Evolutionary conservation across 176 grass and related monocot species (phyloP), one percentile per base, ranked within the genome.

Genomic region (Musa itinerans): DNA sequence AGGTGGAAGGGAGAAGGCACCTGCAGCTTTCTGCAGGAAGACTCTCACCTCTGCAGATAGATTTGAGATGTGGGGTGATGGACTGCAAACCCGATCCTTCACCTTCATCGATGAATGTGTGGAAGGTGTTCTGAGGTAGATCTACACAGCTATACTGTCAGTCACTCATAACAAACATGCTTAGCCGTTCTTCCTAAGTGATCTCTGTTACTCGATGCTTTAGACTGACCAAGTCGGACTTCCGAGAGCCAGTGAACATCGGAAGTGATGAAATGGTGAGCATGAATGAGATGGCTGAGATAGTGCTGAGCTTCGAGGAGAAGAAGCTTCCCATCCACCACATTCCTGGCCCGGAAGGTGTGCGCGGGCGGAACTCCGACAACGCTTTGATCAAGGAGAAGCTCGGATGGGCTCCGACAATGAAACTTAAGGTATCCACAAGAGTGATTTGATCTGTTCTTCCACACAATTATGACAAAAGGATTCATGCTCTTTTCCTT

Each of bases 1-100:
- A 72, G 70, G 70, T 54, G 70, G 70, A 54, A 72, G 70, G 70
- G 70, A 72, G 70, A 72, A 72, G 52, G 70, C 70, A 51, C 70
- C 70, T 53, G 70, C 70, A 23, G 70, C 70, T 14, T 72, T 72
- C 70, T 72, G 70, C 52, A 54, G 70, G 53, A 72, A 72, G 70
- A 50, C 70, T 23, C 50, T 53, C 20, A 72, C 70, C 22, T 72
- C 50, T 7, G 15, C 50, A 25, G 70, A 72, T 24, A 72, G 52
- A 15, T 72, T 72, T 54, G 70, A 72, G 70, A 72, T 72, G 70
- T 72, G 70, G 70, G 70, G 70, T 72, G 70, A 72, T 72, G 70
- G 70, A 22, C 23, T 53, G 70, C 70, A 72, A 53, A 72, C 70
- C n/a, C 49, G 70, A 53, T 72, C 70, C 48, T 72, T 72, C 70